Conservation (phyloP, 306 rosid genomes). For the Crotalaria pallida region DNA sequence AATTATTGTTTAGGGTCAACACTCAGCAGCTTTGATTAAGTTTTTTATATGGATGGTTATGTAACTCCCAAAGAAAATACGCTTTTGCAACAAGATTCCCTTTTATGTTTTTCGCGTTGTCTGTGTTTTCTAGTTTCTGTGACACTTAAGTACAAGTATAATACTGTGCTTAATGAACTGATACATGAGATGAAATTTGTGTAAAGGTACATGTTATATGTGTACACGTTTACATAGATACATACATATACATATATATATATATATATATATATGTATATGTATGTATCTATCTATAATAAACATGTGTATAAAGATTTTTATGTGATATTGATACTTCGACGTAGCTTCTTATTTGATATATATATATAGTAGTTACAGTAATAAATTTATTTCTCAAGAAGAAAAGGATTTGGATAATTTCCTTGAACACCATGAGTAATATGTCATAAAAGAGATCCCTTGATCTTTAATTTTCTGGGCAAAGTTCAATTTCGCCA, state of each 20-base stretch:
- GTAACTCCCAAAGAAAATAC: not conserved
- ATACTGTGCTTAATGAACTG: too few species aligned
- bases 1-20: not conserved
- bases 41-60: not conserved
- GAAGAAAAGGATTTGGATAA: not conserved
- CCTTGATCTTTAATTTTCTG: too few species aligned
- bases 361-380: too few species aligned
- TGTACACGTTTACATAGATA: too few species aligned
- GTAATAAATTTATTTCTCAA: not conserved
- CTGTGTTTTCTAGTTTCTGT: not conserved
- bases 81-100: not conserved
- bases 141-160: not conserved
- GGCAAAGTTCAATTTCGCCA: too few species aligned
- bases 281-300: too few species aligned
- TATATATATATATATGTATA: too few species aligned
- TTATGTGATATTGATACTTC: not conserved
- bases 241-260: too few species aligned
- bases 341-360: not conserved
- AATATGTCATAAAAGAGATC: not conserved
- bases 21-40: not conserved
- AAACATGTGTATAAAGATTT: too few species aligned
- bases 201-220: not conserved
- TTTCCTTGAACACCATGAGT: not conserved
- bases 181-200: not conserved
- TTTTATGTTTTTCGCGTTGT: slow-evolving; percentile 1